Conservation (phyloP, 495 filamentous ascomycete species). For the Cenococcum geophilum region DNA sequence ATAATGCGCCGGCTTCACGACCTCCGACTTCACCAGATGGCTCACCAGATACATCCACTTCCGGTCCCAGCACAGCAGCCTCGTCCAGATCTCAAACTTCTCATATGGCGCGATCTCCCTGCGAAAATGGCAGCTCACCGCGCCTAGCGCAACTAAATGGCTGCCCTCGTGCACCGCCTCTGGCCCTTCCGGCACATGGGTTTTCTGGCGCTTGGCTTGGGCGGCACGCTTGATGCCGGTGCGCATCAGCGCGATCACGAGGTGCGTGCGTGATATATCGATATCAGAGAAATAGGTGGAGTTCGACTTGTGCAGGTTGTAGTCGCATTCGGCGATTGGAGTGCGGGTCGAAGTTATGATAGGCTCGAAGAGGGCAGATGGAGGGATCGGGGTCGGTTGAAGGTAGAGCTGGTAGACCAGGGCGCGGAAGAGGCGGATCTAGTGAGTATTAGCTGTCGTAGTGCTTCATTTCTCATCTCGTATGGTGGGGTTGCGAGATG, state of each 20-base stretch:
- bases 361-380: conserved; percentile 55
- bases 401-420: conserved; percentile 56
- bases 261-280: conserved; percentile 60
- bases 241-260: conserved; percentile 54
- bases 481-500: not conserved
- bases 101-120: conserved; percentile 62
- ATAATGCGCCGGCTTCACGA: conserved; percentile 46
- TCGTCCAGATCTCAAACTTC: conserved; percentile 60
- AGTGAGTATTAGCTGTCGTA: not conserved
- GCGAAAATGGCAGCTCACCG: conserved; percentile 59
- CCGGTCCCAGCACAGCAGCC: conserved; percentile 65
- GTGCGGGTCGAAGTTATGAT: conserved; percentile 54
- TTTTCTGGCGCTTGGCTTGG: conserved; percentile 41
- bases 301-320: conserved; percentile 79
- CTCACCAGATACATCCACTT: conserved; percentile 79
- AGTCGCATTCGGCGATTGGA: conserved; percentile 64
- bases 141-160: conserved; percentile 57
- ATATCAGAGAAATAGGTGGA: conserved; percentile 71
- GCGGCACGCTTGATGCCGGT: conserved; percentile 43
- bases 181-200: conserved; percentile 10
- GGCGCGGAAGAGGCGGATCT: conserved; percentile 60
- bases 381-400: conserved; percentile 41
- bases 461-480: no score
- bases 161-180: conserved; percentile 31
- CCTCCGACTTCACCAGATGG: conserved; percentile 61